Conservation (phyloP, 345 rosid species). For the Populus davidiana region DNA sequence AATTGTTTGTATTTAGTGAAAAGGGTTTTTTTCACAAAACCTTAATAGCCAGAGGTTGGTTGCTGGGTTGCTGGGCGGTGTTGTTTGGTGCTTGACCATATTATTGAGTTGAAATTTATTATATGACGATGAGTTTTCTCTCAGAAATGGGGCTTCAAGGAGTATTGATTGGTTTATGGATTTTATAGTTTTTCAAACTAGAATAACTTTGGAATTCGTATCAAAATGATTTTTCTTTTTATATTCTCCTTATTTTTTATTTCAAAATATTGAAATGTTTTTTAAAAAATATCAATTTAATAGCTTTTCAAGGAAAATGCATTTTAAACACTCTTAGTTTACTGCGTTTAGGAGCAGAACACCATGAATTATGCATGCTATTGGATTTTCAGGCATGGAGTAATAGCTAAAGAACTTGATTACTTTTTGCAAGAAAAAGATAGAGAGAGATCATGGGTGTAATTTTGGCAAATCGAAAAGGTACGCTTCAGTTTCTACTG, state of each 20-base stretch:
- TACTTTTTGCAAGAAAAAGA: too few species aligned
- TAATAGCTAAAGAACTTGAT: background rate
- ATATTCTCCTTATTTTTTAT: too few species aligned
- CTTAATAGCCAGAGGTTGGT: background rate
- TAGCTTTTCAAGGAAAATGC: too few species aligned
- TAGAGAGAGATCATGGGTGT: background rate
- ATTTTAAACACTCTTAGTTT: too few species aligned
- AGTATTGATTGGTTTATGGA: background rate
- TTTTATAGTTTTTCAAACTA: background rate
- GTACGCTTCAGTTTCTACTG: background rate
- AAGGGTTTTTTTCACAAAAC: background rate
- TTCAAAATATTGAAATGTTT: too few species aligned
- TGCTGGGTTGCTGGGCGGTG: background rate
- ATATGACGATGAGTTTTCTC: background rate
- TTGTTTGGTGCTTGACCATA: background rate
- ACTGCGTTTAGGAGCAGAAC: background rate
- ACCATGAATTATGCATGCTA: too few species aligned
- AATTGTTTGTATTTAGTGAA: constrained; percentile 9
- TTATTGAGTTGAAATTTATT: background rate
- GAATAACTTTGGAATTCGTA: background rate
- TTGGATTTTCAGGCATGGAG: background rate
- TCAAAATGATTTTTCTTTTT: too few species aligned
- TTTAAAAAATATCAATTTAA: too few species aligned
- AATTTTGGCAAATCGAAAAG: background rate
- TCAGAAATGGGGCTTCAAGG: background rate